Base-by-base conservation (phyloP, 2,329 filamentous ascomycete species). In the Talaromyces albobiverticillius region DNA sequence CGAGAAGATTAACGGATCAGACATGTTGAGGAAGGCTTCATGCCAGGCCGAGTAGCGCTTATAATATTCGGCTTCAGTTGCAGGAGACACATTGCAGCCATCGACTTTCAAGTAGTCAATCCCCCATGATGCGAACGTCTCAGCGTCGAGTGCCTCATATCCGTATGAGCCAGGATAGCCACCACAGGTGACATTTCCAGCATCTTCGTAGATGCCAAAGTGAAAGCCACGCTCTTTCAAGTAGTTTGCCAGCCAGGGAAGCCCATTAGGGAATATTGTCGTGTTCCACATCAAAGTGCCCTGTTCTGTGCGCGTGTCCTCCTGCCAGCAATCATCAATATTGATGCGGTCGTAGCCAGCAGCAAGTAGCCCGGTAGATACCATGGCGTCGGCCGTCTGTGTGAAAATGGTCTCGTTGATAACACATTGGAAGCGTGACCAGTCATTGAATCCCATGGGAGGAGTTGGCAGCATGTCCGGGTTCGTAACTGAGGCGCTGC, bases 391-490 rank as follows among this genome's bases (percentile, higher is more conserved):
- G 2, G 77, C 77, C 0, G 76, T 79, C 6, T 75, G 65, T 6
- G 71, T 69, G 54, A 80, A 79, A 3, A 80, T 64, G 3, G 72
- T 72, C 57, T 80, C 73, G 57, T 78, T 79, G 20, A 79, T 70
- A 47, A 73, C 70, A 60, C 75, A 79, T 66, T 69, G 67, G 62
- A 77, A 77, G 32, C 75, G 73, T 1, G 76, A 68, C 78, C 78
- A 81, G 58, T 76, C 77, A 62, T 79, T 79, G 68, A 78, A 81
- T 22, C 76, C 78, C 78, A 80, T 80, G 9, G 78, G 77, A 1
- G 78, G 76, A 3, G 67, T 65, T 22, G 70, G 61, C 25, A 73
- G 64, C 9, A 74, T 55, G 14, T 29, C 51, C 5, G 61, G 57
- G 18, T 58, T 56, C 14, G 57, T 54, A 5, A 61, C 47, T 16